Percentiles rank a stretch among this genome's conserved stretches.
Conservation (phyloP, 768 basidiomycete species). For the Lentinula detonsa region DNA sequence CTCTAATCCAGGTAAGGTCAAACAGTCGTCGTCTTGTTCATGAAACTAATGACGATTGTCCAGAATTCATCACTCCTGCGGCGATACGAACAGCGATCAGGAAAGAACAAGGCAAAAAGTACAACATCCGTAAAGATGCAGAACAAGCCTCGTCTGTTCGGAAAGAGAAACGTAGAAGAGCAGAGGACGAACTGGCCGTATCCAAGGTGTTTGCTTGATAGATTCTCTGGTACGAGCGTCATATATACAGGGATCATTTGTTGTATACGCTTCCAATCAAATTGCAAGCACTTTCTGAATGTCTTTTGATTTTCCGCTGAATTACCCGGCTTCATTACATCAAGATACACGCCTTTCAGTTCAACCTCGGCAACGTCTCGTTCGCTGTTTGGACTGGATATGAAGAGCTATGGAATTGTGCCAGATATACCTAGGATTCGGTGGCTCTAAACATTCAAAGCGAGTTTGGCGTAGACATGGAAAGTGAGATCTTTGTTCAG, state of each 20-base stretch:
- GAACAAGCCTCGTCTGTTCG: conserved; percentile 61
- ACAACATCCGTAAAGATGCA: conserved; percentile 75
- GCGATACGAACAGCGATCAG: conserved; percentile 66
- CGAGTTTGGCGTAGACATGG: not conserved
- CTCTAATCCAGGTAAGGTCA: conserved; percentile 84
- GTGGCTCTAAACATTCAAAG: no score
- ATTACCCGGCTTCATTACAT: not conserved
- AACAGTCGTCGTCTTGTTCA: not conserved
- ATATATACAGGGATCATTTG: not conserved
- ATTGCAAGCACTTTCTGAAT: not conserved
- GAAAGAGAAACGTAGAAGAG: conserved; percentile 54
- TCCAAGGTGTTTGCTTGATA: conserved; percentile 83
- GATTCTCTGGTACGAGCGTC: not conserved
- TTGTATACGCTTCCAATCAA: not conserved
- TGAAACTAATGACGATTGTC: not conserved
- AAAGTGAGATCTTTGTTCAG: not conserved
- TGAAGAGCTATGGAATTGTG: no score
- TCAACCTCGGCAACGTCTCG: not conserved
- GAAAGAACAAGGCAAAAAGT: conserved; percentile 74
- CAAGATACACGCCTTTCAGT: not conserved
- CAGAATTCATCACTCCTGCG: conserved; percentile 92
- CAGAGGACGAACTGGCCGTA: conserved; percentile 78
- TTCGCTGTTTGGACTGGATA: not conserved
- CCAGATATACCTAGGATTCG: no score
- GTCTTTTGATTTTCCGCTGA: not conserved